Evolutionary conservation across 106 monocot genomes (phyloP), one percentile per base, ranked within the genome.

Genomic region (Xerophyta viscosa): DNA sequence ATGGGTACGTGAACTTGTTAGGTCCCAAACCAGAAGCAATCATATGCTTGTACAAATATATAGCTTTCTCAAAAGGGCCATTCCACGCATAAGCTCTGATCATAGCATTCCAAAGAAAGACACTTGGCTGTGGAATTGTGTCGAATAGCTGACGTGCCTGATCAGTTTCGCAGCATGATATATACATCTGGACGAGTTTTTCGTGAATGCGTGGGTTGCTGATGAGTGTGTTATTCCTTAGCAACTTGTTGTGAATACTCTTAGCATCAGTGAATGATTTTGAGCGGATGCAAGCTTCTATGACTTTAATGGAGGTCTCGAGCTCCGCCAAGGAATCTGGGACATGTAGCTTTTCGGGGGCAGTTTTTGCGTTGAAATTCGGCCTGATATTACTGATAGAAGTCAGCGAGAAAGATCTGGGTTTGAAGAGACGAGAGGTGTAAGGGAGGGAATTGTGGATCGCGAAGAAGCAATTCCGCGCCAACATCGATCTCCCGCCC

Each of bases 1-100:
- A 96, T 1, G 81, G 88, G 65, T 81, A 96, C 4, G 81, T 88
- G 73, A 81, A 88, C 48, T 96, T 96, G 46, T 96, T 82, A 23
- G 84, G 84, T 31, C 17, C 33, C 10, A 69, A 25, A n/a, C 71
- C 68, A 3, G 48, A 65, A 27, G 6, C 31, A 24, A 69, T 29
- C 79, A 89, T 79, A n/a, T 29, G 19, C 25, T 64, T 39, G 51
- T 79, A 89, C 5, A 83, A 47, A 1, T 73, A 56, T 0, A 83
- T 20, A 28, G 79, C 69, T 26, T 25, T 27, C 37, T 76, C 57
- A 11, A 64, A 60, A n/a, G 76, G 78, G 0, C 83, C 83, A 24
- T 77, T 64, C 88, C 83, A 73, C 29, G 88, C 47, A 30, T 79
- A 79, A 25, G 64, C 69, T 33, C 76, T 68, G 60, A 88, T 88